phyloP scores from a whole-genome alignment of 1,284 basidiomycete genomes.

The Ganoderma boninense region DNA sequence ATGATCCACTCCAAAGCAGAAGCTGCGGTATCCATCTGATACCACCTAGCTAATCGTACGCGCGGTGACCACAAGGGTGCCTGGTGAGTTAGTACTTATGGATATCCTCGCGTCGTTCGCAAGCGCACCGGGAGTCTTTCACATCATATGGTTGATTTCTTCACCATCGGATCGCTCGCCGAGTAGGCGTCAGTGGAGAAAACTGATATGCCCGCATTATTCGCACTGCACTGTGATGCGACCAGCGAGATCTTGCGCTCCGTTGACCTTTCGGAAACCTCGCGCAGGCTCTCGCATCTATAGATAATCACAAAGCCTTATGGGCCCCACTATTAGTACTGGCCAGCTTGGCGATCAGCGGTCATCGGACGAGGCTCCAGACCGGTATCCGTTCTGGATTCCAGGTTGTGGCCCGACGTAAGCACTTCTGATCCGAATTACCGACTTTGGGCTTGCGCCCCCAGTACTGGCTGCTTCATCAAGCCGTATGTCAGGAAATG shows the following conservation, averaged over 20 bases:
- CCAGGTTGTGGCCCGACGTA: not conserved
- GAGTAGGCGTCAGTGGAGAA: not conserved
- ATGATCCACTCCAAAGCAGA: no score
- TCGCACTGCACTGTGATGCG: no score
- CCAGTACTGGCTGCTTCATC: not conserved
- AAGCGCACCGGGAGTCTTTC: not conserved
- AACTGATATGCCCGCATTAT: not conserved
- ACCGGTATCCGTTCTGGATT: not conserved
- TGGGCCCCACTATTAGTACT: not conserved
- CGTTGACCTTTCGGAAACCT: not conserved
- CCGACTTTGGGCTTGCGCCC: not conserved
- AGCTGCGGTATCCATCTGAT: not conserved
- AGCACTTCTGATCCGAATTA: not conserved
- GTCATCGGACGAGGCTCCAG: not conserved
- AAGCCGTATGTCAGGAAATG: not conserved
- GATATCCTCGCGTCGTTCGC: not conserved
- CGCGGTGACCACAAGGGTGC: not conserved
- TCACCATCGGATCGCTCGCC: not conserved
- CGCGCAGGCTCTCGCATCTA: not conserved
- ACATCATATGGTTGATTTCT: not conserved
- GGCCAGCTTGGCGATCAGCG: not conserved
- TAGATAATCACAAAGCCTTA: not conserved
- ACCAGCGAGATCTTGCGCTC: no score
- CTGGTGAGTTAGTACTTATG: not conserved
- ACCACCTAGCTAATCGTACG: not conserved